Percentiles rank a stretch among this genome's conserved stretches.
phyloP scores from a whole-genome alignment of 371 early-diverging fungal genomes.

The Lichtheimia hyalospora region DNA sequence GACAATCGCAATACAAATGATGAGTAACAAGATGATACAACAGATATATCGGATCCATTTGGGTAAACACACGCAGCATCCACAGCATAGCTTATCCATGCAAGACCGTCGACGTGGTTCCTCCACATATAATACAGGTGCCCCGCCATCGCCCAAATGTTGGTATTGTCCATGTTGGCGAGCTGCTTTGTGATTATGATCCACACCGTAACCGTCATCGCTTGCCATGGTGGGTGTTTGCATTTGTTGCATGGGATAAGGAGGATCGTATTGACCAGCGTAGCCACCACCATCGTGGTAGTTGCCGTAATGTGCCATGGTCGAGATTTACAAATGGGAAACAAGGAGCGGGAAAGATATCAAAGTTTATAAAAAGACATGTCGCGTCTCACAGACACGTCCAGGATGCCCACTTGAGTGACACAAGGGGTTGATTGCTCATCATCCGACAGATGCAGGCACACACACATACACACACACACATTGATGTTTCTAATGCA shows the following conservation, averaged over 20 bases:
- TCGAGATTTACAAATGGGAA: too few relatives aligned
- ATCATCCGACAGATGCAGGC: too few relatives aligned
- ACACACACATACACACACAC: too few relatives aligned
- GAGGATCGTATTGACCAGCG: neutral
- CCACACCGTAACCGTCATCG: slow-evolving; percentile 8
- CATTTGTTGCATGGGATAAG: slow-evolving; percentile 12
- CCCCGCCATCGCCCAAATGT: slow-evolving; percentile 2
- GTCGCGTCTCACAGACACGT: too few relatives aligned
- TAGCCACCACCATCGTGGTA: too few relatives aligned
- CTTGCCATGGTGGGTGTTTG: slow-evolving; percentile 2
- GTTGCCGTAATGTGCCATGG: too few relatives aligned
- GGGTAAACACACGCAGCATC: slow-evolving; percentile 50
- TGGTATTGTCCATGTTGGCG: slow-evolving; percentile 6
- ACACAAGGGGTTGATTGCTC: too few relatives aligned
- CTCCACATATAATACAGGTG: slow-evolving; percentile 4
- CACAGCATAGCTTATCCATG: slow-evolving; percentile 44
- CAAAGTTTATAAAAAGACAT: too few relatives aligned
- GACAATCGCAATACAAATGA: slow-evolving; percentile 36
- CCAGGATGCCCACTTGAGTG: too few relatives aligned
- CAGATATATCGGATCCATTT: slow-evolving; percentile 45
- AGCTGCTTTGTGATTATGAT: neutral
- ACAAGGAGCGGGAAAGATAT: too few relatives aligned
- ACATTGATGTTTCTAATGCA: too few relatives aligned
- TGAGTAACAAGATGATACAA: slow-evolving; percentile 39
- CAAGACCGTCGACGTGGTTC: slow-evolving; percentile 27